phyloP scores from a whole-genome alignment of 2,329 filamentous ascomycete genomes.

The Trichoderma pleuroti region DNA sequence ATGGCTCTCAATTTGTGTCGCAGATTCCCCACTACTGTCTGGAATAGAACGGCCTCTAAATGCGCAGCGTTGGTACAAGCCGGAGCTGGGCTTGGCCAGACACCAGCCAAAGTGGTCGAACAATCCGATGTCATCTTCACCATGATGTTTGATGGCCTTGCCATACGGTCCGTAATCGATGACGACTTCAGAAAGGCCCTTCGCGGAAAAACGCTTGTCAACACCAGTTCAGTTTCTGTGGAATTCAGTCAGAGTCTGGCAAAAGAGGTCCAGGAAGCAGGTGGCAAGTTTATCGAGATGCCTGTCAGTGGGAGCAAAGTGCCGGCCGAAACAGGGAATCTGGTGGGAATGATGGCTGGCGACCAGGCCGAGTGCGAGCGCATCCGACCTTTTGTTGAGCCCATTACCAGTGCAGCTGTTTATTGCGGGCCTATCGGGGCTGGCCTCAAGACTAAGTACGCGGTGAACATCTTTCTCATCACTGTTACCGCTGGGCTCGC shows the following conservation, averaged over 20 bases:
- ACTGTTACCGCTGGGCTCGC: conserved; percentile 32
- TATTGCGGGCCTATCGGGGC: conserved; percentile 34
- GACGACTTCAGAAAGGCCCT: conserved; percentile 26
- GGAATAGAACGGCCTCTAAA: conserved; percentile 32
- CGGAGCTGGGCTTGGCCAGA: conserved; percentile 25
- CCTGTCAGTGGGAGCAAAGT: conserved; percentile 35
- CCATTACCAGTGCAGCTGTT: conserved; percentile 30
- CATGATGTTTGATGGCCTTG: conserved; percentile 31
- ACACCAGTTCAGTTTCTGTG: conserved; percentile 31
- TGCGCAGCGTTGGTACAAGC: conserved; percentile 24
- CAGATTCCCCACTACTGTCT: conserved; percentile 29
- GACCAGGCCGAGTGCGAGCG: conserved; percentile 26
- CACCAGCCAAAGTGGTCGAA: conserved; percentile 26
- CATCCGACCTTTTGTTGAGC: conserved; percentile 25
- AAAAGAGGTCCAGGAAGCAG: conserved; percentile 23
- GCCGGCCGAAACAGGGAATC: conserved; percentile 32
- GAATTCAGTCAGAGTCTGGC: conserved; percentile 27
- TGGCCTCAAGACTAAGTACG: conserved; percentile 33
- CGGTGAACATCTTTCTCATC: conserved; percentile 31
- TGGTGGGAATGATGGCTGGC: conserved; percentile 35
- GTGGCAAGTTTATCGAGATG: conserved; percentile 34
- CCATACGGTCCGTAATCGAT: conserved; percentile 27
- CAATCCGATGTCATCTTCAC: conserved; percentile 31
- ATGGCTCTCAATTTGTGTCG: conserved; percentile 34
- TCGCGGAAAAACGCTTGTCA: conserved; percentile 32